phyloP scores from a whole-genome alignment of 169 alveolate genomes.

The Ichthyophthirius multifiliis region DNA sequence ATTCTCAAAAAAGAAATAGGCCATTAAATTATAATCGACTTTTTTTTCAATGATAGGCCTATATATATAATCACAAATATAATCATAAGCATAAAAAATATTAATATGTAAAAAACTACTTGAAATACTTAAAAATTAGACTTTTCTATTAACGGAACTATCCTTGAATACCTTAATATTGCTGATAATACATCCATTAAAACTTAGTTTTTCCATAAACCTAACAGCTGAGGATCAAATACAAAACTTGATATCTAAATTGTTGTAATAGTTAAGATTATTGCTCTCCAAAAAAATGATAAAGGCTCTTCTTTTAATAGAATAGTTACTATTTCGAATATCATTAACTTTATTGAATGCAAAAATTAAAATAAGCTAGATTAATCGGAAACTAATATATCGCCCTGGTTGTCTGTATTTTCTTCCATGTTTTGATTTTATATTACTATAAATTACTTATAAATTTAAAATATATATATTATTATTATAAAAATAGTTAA shows the following conservation, averaged over 20 bases:
- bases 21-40: neutral
- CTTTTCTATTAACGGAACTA: neutral
- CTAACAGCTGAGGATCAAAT: neutral
- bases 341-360: neutral
- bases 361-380: too few relatives aligned
- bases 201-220: conserved; percentile 2
- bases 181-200: neutral
- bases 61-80: neutral
- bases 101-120: neutral
- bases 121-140: neutral
- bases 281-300: neutral
- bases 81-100: neutral
- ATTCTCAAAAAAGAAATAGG: neutral
- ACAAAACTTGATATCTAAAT: neutral
- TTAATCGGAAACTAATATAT: too few relatives aligned
- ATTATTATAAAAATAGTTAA: too few relatives aligned
- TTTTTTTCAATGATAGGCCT: neutral
- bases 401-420: too few relatives aligned
- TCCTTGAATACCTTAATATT: neutral
- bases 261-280: neutral
- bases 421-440: too few relatives aligned
- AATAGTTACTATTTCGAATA: neutral
- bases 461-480: too few relatives aligned
- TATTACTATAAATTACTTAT: too few relatives aligned
- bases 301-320: conserved; percentile 1